These are phyloP conservation scores for Liquidambar formosana DNA, from an alignment of 164 flowering plant species.

Conservation along the genomic window DNA sequence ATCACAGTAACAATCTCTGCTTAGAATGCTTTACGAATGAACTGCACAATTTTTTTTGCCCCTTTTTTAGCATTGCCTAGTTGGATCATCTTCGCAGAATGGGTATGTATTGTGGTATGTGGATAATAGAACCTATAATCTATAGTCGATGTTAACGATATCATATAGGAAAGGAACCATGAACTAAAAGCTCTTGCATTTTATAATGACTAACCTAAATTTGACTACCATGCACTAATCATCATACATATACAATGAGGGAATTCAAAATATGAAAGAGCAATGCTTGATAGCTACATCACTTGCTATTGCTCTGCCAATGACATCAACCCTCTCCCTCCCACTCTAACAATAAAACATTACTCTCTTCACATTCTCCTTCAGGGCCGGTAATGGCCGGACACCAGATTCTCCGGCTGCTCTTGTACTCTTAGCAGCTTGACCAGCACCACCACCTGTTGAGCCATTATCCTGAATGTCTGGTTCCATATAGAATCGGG, in stretches of 20 bases:
- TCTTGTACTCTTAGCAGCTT: constrained; percentile 26
- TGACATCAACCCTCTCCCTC: constrained; percentile 2
- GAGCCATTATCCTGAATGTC: constrained; percentile 61
- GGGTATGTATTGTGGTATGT: too few species aligned
- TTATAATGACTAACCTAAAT: constrained; percentile 1
- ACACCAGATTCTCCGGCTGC: constrained; percentile 50
- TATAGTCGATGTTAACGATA: too few species aligned
- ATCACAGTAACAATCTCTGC: too few species aligned
- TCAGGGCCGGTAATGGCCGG: constrained; percentile 78
- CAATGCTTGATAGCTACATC: not conserved
- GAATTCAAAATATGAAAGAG: not conserved
- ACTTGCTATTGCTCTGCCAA: not conserved
- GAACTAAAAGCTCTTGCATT: constrained; percentile 1
- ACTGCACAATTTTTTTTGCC: too few species aligned
- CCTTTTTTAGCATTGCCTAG: too few species aligned
- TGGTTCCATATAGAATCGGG: constrained; percentile 93
- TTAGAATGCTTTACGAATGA: too few species aligned
- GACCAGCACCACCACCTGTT: constrained; percentile 27
- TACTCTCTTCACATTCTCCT: constrained; percentile 89
- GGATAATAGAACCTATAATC: too few species aligned
- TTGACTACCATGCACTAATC: not conserved
- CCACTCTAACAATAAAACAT: constrained; percentile 78
- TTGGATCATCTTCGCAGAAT: too few species aligned
- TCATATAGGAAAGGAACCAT: too few species aligned
- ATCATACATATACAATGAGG: constrained; percentile 13